A percentile compares a stretch with the other conserved stretches of the same genome.
phyloP scores from a whole-genome alignment of 1,284 basidiomycete species.

The Trametes versicolor region DNA sequence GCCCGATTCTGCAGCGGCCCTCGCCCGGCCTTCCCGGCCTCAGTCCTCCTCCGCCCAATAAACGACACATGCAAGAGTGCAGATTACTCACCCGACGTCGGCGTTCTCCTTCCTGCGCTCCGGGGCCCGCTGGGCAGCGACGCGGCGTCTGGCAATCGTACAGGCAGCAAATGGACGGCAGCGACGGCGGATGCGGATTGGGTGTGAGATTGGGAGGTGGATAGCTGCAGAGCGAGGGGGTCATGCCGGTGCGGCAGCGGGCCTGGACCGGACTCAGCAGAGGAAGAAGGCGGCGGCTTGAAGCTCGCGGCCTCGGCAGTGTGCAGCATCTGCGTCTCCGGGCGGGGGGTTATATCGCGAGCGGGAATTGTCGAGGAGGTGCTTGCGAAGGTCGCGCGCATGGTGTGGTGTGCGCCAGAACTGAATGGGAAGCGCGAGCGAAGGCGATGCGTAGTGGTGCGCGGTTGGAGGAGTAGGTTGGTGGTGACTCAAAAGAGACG shows the following conservation, averaged over 20 bases:
- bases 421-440: slow-evolving; percentile 13
- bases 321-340: slow-evolving; percentile 25
- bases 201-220: not conserved
- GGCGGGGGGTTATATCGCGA: slow-evolving; percentile 34
- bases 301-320: slow-evolving; percentile 6
- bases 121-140: not conserved
- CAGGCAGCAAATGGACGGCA: not conserved
- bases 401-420: slow-evolving; percentile 18
- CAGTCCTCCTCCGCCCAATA: not conserved
- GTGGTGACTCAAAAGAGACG: slow-evolving; percentile 11
- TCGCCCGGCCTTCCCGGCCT: slow-evolving; percentile 16
- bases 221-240: not conserved
- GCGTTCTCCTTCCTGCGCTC: not conserved
- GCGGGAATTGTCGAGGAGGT: slow-evolving; percentile 15
- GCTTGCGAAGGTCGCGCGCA: slow-evolving; percentile 31
- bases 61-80: not conserved
- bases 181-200: not conserved
- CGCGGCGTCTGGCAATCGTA: not conserved
- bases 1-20: slow-evolving; percentile 18
- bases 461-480: slow-evolving; percentile 17
- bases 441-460: slow-evolving; percentile 15
- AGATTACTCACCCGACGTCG: slow-evolving; percentile 18
- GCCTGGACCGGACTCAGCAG: slow-evolving; percentile 5
- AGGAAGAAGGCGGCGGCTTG: slow-evolving; percentile 8
- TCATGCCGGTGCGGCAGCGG: not conserved